phyloP scores from a whole-genome alignment of 805 yeast genomes.

The Spathaspora girioi region DNA sequence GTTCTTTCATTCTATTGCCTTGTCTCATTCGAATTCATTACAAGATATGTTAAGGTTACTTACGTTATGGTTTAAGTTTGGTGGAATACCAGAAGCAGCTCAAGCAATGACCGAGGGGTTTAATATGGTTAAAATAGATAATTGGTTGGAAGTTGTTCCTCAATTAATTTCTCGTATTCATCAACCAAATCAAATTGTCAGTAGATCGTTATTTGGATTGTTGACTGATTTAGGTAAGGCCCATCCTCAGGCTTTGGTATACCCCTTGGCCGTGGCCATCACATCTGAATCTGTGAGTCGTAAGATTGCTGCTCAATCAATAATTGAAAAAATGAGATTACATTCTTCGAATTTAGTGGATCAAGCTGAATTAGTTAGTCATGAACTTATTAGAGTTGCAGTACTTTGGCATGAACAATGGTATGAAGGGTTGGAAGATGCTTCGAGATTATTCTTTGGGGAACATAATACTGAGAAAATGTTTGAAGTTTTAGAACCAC shows the following conservation, averaged over 20 bases:
- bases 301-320: constrained; percentile 86
- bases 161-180: constrained; percentile 95
- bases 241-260: constrained; percentile 95
- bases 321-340: constrained; percentile 86
- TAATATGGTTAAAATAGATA: constrained; percentile 81
- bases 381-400: constrained; percentile 89
- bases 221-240: constrained; percentile 87
- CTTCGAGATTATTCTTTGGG: constrained; percentile 87
- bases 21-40: constrained; percentile 80
- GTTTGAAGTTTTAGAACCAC: constrained; percentile 86
- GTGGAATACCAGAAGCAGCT: constrained; percentile 89
- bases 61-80: constrained; percentile 94
- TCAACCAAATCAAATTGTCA: constrained; percentile 85
- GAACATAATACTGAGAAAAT: constrained; percentile 93
- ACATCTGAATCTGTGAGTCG: constrained; percentile 88
- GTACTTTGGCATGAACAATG: constrained; percentile 97
- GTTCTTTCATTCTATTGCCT: constrained; percentile 88
- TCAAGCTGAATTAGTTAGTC: constrained; percentile 92
- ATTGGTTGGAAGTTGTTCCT: constrained; percentile 94
- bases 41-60: constrained; percentile 89
- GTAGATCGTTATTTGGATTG: constrained; percentile 73
- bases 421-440: constrained; percentile 97
- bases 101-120: constrained; percentile 89
- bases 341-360: constrained; percentile 83
- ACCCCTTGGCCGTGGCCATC: constrained; percentile 93